Evolutionary conservation across 257 asterid genomes (phyloP).

Genomic region (Leonotis leonurus): DNA sequence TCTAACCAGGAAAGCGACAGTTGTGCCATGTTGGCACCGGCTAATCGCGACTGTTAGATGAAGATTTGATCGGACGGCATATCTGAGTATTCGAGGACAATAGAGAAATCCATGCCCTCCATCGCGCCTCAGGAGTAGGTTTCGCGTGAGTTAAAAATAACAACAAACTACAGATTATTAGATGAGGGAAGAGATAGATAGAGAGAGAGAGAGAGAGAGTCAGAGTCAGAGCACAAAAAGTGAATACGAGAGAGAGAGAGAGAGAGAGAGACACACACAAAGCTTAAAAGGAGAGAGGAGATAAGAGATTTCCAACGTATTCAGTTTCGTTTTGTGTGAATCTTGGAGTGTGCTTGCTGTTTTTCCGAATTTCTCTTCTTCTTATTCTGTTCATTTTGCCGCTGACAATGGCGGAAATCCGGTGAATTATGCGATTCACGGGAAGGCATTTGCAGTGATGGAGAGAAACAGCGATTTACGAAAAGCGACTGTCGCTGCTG

Average conservation of each 20-base stretch:
- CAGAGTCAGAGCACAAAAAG: conserved; percentile 20
- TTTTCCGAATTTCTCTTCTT: neutral
- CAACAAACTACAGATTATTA: conserved; percentile 30
- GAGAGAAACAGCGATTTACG: conserved; percentile 36
- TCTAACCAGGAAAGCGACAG: conserved; percentile 42
- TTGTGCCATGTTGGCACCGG: conserved; percentile 56
- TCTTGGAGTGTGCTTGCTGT: conserved; percentile 24
- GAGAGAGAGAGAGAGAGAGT: conserved; percentile 15
- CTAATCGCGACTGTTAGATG: conserved; percentile 29
- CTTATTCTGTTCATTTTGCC: conserved; percentile 8
- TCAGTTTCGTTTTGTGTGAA: conserved; percentile 30
- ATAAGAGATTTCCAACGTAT: conserved; percentile 17
- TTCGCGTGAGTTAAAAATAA: conserved; percentile 44
- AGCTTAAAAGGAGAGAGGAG: neutral
- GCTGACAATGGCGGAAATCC: conserved; percentile 29
- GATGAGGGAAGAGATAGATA: conserved; percentile 19
- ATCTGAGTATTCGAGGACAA: conserved; percentile 5
- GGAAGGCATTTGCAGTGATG: conserved; percentile 18
- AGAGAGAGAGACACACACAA: conserved; percentile 15
- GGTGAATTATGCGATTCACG: conserved; percentile 21
- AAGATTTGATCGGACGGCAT: conserved; percentile 29
- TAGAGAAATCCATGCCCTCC: conserved; percentile 47
- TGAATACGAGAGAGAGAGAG: conserved; percentile 16
- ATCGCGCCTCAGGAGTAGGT: conserved; percentile 43
- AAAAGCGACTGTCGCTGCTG: conserved; percentile 16